Conservation (phyloP, 495 filamentous ascomycete species). For the Evansstolkia leycettana region DNA sequence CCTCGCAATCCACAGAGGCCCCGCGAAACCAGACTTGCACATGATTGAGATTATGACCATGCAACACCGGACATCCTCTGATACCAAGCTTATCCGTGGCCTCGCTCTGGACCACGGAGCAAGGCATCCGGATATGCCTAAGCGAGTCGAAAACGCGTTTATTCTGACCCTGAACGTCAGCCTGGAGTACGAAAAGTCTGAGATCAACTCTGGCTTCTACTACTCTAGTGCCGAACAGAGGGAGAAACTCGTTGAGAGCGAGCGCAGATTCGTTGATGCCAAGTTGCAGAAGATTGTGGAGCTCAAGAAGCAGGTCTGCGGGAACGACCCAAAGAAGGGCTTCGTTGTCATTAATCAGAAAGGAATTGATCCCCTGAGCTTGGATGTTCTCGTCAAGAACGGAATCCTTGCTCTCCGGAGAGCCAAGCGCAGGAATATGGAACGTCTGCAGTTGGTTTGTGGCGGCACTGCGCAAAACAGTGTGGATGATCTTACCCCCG, state of each 20-base stretch:
- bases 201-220: conserved; percentile 99
- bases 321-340: conserved; percentile 83
- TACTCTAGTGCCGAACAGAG: conserved; percentile 94
- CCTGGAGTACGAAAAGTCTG: conserved; percentile 96
- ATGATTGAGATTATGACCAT: conserved; percentile 99
- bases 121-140: conserved; percentile 96
- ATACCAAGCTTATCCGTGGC: conserved; percentile 90
- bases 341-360: conserved; percentile 99
- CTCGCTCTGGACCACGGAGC: conserved; percentile 93
- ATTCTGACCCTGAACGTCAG: conserved; percentile 95
- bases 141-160: conserved; percentile 85
- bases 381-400: conserved; percentile 95
- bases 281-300: conserved; percentile 98
- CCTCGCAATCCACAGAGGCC: conserved; percentile 78
- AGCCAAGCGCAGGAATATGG: conserved; percentile 98
- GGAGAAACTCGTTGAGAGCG: conserved; percentile 95
- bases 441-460: conserved; percentile 87
- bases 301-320: conserved; percentile 95
- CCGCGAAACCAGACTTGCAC: conserved; percentile 89
- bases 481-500: conserved; percentile 81
- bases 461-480: conserved; percentile 89
- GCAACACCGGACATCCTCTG: conserved; percentile 92
- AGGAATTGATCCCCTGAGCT: conserved; percentile 90
- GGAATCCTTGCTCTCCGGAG: conserved; percentile 87
- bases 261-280: conserved; percentile 89